Conservation (phyloP, 1,284 basidiomycete genomes). For the Pholiota adiposa region DNA sequence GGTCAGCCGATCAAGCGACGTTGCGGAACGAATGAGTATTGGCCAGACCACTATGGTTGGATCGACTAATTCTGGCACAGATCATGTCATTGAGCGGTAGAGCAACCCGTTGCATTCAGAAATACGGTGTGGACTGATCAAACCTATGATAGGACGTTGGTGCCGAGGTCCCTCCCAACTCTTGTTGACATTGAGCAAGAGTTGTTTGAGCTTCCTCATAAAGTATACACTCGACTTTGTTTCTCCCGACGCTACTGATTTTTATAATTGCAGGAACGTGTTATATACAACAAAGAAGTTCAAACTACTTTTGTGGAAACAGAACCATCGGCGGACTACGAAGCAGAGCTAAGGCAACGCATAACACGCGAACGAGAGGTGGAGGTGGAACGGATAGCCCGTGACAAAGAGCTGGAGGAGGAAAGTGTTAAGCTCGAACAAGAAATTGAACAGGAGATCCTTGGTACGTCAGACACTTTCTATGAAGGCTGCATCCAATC, state of each 20-base stretch:
- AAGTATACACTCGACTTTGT: slow-evolving; percentile 50
- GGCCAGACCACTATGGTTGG: slow-evolving; percentile 49
- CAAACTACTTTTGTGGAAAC: slow-evolving; percentile 79
- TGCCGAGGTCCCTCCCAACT: slow-evolving; percentile 70
- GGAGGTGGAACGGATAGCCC: slow-evolving; percentile 67
- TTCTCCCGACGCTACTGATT: not conserved
- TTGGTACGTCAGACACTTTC: slow-evolving; percentile 49
- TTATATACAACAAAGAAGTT: slow-evolving; percentile 93
- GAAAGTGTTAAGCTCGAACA: slow-evolving; percentile 79
- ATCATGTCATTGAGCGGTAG: slow-evolving; percentile 70
- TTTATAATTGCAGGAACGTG: slow-evolving; percentile 62
- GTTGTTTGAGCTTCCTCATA: slow-evolving; percentile 87
- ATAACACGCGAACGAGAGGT: slow-evolving; percentile 56
- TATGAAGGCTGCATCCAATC: not conserved
- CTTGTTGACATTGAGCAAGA: slow-evolving; percentile 87
- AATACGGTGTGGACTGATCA: slow-evolving; percentile 7
- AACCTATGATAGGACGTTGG: slow-evolving; percentile 51
- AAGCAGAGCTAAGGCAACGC: slow-evolving; percentile 76
- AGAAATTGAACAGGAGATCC: slow-evolving; percentile 83
- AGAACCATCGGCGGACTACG: slow-evolving; percentile 51
- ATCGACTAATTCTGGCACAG: slow-evolving; percentile 60
- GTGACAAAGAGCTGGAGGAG: slow-evolving; percentile 81
- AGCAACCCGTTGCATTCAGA: slow-evolving; percentile 23
- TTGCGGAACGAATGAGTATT: slow-evolving; percentile 46
- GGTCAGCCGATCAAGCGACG: slow-evolving; percentile 69